phyloP scores from a whole-genome alignment of 2,329 filamentous ascomycete genomes.

The Fusarium sp. region DNA sequence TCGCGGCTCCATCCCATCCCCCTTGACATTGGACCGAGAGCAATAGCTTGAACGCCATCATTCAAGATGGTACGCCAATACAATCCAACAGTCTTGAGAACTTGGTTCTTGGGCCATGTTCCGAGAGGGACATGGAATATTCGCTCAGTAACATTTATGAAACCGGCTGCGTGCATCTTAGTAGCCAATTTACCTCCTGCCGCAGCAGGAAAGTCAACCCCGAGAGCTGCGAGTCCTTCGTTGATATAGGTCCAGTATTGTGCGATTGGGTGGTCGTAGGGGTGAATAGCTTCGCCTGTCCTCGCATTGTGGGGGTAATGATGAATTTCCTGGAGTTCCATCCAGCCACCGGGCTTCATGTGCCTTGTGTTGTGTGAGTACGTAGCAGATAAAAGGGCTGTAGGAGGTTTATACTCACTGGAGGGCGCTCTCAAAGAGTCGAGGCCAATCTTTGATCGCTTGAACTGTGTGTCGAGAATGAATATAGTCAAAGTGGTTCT shows the following conservation, averaged over 20 bases:
- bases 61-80: conserved; percentile 64
- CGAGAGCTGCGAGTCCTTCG: conserved; percentile 57
- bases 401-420: conserved; percentile 28
- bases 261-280: conserved; percentile 55
- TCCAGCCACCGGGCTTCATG: conserved; percentile 65
- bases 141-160: conserved; percentile 63
- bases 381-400: background rate
- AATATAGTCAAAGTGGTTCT: conserved; percentile 69
- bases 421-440: conserved; percentile 54
- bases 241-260: conserved; percentile 61
- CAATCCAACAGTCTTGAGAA: conserved; percentile 63
- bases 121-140: conserved; percentile 66
- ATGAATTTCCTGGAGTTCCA: conserved; percentile 66
- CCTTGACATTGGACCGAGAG: conserved; percentile 63
- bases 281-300: conserved; percentile 52
- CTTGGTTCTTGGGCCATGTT: conserved; percentile 64
- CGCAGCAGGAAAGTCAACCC: conserved; percentile 60
- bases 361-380: conserved; percentile 51
- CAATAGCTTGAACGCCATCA: conserved; percentile 63
- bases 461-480: conserved; percentile 68
- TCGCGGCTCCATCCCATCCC: conserved; percentile 61
- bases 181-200: conserved; percentile 56
- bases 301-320: conserved; percentile 60
- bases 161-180: conserved; percentile 63
- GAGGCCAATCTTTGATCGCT: conserved; percentile 67